Evolutionary conservation across 108 stramenopile species (phyloP).

Genomic region (Discostella pseudostelligera): DNA sequence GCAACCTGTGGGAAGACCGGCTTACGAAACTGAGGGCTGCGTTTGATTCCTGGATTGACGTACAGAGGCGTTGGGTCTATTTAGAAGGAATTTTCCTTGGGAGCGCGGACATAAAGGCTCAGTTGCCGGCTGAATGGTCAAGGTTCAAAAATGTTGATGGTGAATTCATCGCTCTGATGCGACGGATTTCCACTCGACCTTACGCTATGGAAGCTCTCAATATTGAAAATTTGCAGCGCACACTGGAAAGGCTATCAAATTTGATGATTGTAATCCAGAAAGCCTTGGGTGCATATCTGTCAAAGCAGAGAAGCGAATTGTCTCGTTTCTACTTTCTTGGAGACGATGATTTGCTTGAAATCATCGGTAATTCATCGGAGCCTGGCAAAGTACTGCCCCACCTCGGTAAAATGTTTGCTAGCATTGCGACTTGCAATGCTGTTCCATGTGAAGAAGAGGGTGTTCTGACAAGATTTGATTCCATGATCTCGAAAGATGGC

Average conservation of each 20-base stretch:
- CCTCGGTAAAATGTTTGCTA: constrained; percentile 98
- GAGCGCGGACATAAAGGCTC: constrained; percentile 94
- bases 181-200: constrained; percentile 85
- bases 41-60: constrained; percentile 97
- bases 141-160: constrained; percentile 95
- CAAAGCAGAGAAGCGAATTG: constrained; percentile 93
- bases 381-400: constrained; percentile 93
- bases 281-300: constrained; percentile 96
- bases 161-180: constrained; percentile 92
- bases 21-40: constrained; percentile 86
- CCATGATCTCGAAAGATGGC: constrained; percentile 96
- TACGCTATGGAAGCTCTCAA: constrained; percentile 84
- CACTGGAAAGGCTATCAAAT: constrained; percentile 88
- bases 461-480: constrained; percentile 63
- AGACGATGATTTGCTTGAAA: constrained; percentile 98
- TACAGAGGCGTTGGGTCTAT: constrained; percentile 97
- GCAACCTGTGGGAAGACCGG: constrained; percentile 92
- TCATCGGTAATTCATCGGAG: constrained; percentile 93
- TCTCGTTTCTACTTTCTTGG: constrained; percentile 99
- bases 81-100: constrained; percentile 95
- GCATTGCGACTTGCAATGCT: constrained; percentile 62
- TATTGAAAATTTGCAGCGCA: constrained; percentile 90
- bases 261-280: constrained; percentile 92
- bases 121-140: constrained; percentile 93
- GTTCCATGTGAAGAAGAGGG: constrained; percentile 63